Percentiles rank a stretch among this genome's conserved stretches.
phyloP scores from a whole-genome alignment of 2,329 filamentous ascomycete species.

The Leptosphaerulina australis region DNA sequence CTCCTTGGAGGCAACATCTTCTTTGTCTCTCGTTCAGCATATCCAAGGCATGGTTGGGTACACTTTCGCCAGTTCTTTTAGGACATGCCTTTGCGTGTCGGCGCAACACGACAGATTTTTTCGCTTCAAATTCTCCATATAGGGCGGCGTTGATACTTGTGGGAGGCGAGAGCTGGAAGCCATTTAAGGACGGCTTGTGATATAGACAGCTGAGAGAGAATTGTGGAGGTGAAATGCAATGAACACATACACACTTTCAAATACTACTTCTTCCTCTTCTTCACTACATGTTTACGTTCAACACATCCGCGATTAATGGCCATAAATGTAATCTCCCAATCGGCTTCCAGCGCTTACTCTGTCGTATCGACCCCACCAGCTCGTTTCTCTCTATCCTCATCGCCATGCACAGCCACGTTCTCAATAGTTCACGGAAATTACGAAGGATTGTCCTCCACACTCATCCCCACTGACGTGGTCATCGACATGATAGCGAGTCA shows the following conservation, averaged over 20 bases:
- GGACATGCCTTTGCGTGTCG: slow-evolving; percentile 11
- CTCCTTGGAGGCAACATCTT: slow-evolving; percentile 14
- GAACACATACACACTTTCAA: slow-evolving; percentile 12
- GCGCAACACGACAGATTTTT: slow-evolving; percentile 13
- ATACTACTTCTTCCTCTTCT: neutral
- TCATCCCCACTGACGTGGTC: neutral
- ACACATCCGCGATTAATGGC: too few relatives aligned
- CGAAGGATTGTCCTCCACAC: neutral
- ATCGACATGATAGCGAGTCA: neutral
- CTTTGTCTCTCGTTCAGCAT: slow-evolving; percentile 27
- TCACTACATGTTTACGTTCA: neutral
- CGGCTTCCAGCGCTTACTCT: slow-evolving; percentile 9
- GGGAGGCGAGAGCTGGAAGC: slow-evolving; percentile 1
- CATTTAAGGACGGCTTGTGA: neutral
- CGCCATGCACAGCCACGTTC: slow-evolving; percentile 13
- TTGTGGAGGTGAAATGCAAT: slow-evolving; percentile 14
- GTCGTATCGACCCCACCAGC: slow-evolving; percentile 13
- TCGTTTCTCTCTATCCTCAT: slow-evolving; percentile 3
- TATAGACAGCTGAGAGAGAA: slow-evolving; percentile 3
- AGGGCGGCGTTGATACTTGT: slow-evolving; percentile 15
- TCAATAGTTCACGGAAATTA: slow-evolving; percentile 14
- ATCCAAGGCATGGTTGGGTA: slow-evolving; percentile 20
- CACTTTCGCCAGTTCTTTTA: neutral
- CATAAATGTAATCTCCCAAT: neutral
- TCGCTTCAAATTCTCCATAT: slow-evolving; percentile 17